These are phyloP conservation scores for Ophiostoma sp. DNA, from an alignment of 2,329 filamentous ascomycete species.

Conservation along the genomic window DNA sequence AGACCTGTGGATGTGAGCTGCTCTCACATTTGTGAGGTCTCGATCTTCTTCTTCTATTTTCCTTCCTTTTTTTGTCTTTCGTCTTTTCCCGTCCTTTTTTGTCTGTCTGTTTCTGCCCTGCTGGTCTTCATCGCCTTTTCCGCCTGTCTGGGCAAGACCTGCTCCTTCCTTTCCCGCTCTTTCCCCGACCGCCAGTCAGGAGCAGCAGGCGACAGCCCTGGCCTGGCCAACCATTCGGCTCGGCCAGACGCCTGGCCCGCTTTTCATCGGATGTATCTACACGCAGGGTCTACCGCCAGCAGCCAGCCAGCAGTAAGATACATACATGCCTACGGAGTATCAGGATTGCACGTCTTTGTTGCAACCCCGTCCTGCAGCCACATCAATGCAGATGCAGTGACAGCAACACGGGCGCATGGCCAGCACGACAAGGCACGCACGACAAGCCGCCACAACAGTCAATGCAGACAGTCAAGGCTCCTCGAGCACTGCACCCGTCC, in stretches of 20 bases:
- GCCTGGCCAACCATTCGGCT: background rate
- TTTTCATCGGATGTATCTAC: background rate
- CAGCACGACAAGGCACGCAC: background rate
- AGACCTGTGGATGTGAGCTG: no score
- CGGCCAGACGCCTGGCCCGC: background rate
- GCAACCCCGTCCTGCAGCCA: slow-evolving; percentile 5
- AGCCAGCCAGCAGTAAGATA: background rate
- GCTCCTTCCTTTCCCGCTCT: background rate
- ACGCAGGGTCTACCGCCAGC: background rate
- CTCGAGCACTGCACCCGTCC: background rate
- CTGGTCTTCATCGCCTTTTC: background rate
- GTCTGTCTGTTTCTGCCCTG: no score
- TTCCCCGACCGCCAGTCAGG: background rate
- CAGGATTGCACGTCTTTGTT: background rate
- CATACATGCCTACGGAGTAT: background rate
- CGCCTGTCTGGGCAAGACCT: background rate
- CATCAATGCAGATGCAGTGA: slow-evolving; percentile 8
- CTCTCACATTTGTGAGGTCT: no score
- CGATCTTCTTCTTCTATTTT: background rate
- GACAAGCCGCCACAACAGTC: no score
- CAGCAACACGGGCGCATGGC: slow-evolving; percentile 5
- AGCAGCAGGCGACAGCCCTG: background rate
- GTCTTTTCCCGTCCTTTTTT: background rate
- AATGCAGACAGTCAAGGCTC: background rate
- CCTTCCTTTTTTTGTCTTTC: background rate